Conservation (phyloP, 1,284 basidiomycete genomes). For the Ustilago curta region DNA sequence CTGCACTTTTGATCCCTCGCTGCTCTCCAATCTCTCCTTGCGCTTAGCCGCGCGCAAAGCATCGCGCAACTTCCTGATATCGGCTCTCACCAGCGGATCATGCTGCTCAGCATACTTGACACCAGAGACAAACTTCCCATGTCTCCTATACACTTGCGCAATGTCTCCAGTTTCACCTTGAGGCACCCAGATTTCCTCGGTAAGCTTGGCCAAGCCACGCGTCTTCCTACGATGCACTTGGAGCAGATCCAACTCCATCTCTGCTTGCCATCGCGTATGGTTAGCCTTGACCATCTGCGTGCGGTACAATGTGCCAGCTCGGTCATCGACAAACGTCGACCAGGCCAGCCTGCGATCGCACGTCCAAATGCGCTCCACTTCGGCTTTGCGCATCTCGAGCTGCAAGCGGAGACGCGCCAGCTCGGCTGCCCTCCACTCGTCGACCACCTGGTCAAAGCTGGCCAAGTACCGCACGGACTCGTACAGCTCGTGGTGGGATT, state of each 20-base stretch:
- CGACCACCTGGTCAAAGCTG: constrained; percentile 42
- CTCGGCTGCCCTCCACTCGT: constrained; percentile 45
- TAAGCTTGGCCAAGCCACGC: constrained; percentile 24
- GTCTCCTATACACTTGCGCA: constrained; percentile 21
- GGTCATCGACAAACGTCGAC: constrained; percentile 33
- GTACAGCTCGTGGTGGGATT: constrained; percentile 33
- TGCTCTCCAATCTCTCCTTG: neutral
- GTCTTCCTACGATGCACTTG: constrained; percentile 35
- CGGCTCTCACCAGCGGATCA: constrained; percentile 33
- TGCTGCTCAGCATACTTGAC: constrained; percentile 20
- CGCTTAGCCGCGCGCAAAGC: constrained; percentile 25
- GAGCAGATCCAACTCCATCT: constrained; percentile 44
- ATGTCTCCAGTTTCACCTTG: neutral
- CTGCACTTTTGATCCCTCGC: neutral
- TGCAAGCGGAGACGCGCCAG: constrained; percentile 36
- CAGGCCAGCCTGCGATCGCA: constrained; percentile 49
- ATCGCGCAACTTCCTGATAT: constrained; percentile 28
- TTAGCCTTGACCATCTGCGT: constrained; percentile 14
- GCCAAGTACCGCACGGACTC: constrained; percentile 28
- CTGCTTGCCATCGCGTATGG: constrained; percentile 37
- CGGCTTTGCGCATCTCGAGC: constrained; percentile 43
- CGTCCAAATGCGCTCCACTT: constrained; percentile 44
- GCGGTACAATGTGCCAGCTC: constrained; percentile 32
- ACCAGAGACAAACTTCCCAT: constrained; percentile 25
- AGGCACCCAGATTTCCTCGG: constrained; percentile 20